These are phyloP conservation scores for Thyridium curvatum DNA, from an alignment of 2,329 filamentous ascomycete species.

Conservation along the genomic window DNA sequence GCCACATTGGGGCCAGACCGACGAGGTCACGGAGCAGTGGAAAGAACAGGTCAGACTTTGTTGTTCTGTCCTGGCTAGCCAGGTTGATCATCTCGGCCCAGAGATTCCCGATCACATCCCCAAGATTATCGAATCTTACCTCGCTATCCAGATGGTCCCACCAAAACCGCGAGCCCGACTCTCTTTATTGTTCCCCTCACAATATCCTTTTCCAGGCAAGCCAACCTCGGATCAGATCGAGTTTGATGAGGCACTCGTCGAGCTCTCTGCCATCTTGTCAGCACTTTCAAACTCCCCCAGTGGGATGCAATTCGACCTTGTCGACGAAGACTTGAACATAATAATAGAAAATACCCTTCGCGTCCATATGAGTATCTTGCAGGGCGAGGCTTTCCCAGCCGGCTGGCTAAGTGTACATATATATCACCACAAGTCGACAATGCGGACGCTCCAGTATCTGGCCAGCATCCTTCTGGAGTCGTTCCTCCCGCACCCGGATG, in stretches of 20 bases:
- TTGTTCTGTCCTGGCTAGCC: constrained; percentile 84
- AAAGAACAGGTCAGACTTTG: constrained; percentile 89
- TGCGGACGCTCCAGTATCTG: constrained; percentile 79
- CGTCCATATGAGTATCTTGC: constrained; percentile 82
- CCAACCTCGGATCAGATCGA: constrained; percentile 50
- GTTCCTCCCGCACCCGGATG: constrained; percentile 82
- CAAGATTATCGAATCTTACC: constrained; percentile 85
- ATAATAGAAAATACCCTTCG: constrained; percentile 75
- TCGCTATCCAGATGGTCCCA: constrained; percentile 58
- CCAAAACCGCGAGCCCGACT: constrained; percentile 56
- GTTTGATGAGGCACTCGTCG: constrained; percentile 83
- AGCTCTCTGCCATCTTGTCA: constrained; percentile 82
- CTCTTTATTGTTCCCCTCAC: constrained; percentile 82
- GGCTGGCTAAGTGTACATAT: constrained; percentile 92
- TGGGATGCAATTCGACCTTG: constrained; percentile 69
- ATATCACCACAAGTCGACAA: constrained; percentile 84
- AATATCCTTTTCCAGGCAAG: constrained; percentile 82
- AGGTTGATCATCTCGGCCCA: constrained; percentile 70
- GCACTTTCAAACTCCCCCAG: constrained; percentile 69
- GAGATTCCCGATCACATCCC: constrained; percentile 86
- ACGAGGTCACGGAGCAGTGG: constrained; percentile 75
- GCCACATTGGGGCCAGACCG: constrained; percentile 81
- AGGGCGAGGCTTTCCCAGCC: constrained; percentile 81
- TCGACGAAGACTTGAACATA: constrained; percentile 66
- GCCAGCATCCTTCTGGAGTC: constrained; percentile 73